Evolutionary conservation across 1,284 basidiomycete species (phyloP), one percentile per base, ranked within the genome.

Genomic region (Laetiporus sulphureus): DNA sequence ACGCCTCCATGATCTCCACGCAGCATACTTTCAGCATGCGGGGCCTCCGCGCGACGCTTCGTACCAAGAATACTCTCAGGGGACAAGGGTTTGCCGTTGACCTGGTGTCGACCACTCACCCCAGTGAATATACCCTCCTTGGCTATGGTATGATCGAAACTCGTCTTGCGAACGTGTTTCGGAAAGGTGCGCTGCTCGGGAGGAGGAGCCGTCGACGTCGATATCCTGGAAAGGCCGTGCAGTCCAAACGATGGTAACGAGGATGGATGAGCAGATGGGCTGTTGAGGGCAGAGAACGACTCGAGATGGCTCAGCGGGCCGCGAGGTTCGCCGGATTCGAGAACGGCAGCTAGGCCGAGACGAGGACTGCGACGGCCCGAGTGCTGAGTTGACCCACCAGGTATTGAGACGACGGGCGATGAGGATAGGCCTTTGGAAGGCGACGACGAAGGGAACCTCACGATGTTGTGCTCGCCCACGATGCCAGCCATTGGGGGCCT

Each of bases 121-220:
- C 71, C 73, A 25, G 68, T 58, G 47, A 80, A 65, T 42, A 81
- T 73, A 32, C 75, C 77, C 49, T 85, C 77, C 52, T 75, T 75
- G 29, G 75, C 71, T 22, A 92, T 79, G 1, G 90, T 91, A 62
- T 92, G 91, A 64, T 94, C 91, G 59, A 92, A 93, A 62, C 87
- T 91, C 33, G 91, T 91, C 71, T 94, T 92, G 49, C 91, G 78
- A 44, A 92, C 86, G 56, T 86, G 82, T 46, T 82, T 77, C 38
- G 90, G 82, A 63, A 89, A 91, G 5, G 76, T 68, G 48, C 72
- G 72, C 52, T 66, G 70, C 53, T 75, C 63, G 47, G 65, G 60
- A 49, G 71, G 60, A 42, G 65, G 53, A 20, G 65, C 50, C 42
- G 55, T 62, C 48, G 58, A 58, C 34, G 68, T 55, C 22, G 70